Percentiles rank a stretch among this genome's conserved stretches.
phyloP scores from a whole-genome alignment of 352 stramenopile genomes.

The Thalassiosira ordinaria region DNA sequence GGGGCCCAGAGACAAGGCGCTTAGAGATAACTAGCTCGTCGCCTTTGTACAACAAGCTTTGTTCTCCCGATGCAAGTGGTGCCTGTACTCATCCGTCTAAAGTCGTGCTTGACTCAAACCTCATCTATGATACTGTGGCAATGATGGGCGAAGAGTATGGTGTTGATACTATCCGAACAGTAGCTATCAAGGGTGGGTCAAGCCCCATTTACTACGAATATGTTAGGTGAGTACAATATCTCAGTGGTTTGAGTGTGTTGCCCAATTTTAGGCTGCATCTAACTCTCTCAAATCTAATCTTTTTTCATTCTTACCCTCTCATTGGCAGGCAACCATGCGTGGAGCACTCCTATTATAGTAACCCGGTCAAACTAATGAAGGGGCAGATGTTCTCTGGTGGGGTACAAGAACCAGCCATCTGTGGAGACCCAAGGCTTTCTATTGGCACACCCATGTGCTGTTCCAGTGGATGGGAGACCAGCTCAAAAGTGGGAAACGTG shows the following conservation, averaged over 20 bases:
- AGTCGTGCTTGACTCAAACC: slow-evolving; percentile 58
- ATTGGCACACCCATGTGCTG: slow-evolving; percentile 48
- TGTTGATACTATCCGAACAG: slow-evolving; percentile 63
- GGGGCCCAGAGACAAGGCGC: slow-evolving; percentile 2
- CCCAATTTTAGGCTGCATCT: neutral
- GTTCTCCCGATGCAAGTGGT: slow-evolving; percentile 32
- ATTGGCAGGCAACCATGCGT: slow-evolving; percentile 59
- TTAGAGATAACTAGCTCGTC: slow-evolving; percentile 13
- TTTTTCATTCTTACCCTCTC: no score
- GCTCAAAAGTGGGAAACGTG: slow-evolving; percentile 2
- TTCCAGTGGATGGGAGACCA: neutral
- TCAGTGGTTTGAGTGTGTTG: no score
- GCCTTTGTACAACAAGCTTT: slow-evolving; percentile 54
- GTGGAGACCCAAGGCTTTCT: slow-evolving; percentile 42
- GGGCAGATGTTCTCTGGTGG: neutral
- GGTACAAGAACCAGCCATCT: slow-evolving; percentile 28
- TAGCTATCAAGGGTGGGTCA: slow-evolving; percentile 47
- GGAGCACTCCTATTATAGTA: slow-evolving; percentile 31
- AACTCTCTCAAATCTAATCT: slow-evolving; percentile 3
- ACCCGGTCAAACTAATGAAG: no score
- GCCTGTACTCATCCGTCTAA: slow-evolving; percentile 54
- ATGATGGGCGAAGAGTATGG: slow-evolving; percentile 45
- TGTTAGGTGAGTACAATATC: no score
- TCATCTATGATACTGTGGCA: slow-evolving; percentile 46
- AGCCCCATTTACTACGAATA: slow-evolving; percentile 62